phyloP scores from a whole-genome alignment of 305 asterid species.

The Coffea humblotiana region DNA sequence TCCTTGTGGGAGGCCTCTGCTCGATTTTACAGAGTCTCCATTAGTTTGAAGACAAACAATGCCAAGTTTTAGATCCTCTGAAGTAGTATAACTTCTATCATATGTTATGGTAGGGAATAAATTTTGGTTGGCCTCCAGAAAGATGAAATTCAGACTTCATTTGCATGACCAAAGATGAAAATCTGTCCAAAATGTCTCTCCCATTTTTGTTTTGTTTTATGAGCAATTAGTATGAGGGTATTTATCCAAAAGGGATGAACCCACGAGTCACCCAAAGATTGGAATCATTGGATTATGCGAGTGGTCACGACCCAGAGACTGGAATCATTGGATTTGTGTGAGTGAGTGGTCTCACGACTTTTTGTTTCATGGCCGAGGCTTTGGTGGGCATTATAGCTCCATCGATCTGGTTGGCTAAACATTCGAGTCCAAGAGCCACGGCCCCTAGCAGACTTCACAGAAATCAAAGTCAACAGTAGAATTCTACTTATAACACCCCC shows the following conservation, averaged over 20 bases:
- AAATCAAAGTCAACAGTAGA: background rate
- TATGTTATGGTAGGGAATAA: background rate
- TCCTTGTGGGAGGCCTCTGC: conserved; percentile 48
- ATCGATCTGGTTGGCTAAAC: background rate
- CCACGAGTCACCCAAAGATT: too few relatives aligned
- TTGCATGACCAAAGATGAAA: background rate
- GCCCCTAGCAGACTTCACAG: background rate
- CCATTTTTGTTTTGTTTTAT: too few relatives aligned
- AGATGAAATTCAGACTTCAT: background rate
- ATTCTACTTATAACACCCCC: background rate
- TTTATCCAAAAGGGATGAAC: too few relatives aligned
- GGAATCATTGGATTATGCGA: too few relatives aligned
- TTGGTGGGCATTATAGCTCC: background rate
- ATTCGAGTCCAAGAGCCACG: background rate
- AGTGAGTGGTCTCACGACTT: too few relatives aligned
- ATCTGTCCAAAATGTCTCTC: background rate
- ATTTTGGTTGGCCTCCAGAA: background rate
- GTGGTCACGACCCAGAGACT: too few relatives aligned
- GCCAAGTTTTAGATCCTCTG: background rate
- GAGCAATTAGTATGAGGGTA: too few relatives aligned
- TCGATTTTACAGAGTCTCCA: conserved; percentile 34
- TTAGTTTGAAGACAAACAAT: background rate
- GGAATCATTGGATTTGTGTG: too few relatives aligned
- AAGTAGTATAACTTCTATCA: background rate
- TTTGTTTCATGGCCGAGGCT: background rate